A percentile compares a stretch with the other conserved stretches of the same genome.
phyloP scores from a whole-genome alignment of 2,329 filamentous ascomycete species.

The Colletotrichum sojae region DNA sequence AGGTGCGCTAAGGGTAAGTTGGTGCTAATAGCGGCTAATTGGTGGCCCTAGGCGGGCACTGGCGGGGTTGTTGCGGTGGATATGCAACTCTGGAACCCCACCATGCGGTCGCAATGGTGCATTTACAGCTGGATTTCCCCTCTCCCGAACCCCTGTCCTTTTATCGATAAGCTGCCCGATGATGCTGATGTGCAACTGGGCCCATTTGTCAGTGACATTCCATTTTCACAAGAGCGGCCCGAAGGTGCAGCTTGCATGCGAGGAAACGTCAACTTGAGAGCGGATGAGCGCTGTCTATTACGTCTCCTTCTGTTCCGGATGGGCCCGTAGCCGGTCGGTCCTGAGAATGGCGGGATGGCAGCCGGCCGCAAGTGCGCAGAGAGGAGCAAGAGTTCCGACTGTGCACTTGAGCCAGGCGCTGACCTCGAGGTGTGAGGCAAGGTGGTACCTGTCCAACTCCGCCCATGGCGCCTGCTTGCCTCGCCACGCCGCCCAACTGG shows the following conservation, averaged over 20 bases:
- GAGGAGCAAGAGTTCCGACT: too few relatives aligned
- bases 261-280: slow-evolving; percentile 12
- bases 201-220: slow-evolving; percentile 37
- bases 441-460: slow-evolving; percentile 1
- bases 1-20: slow-evolving; percentile 2
- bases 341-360: not conserved
- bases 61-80: slow-evolving; percentile 31
- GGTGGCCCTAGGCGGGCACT: not conserved
- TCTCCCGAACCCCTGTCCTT: slow-evolving; percentile 15
- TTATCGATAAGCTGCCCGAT: slow-evolving; percentile 39
- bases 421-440: not conserved
- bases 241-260: not conserved
- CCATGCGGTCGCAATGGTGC: slow-evolving; percentile 16
- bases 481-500: slow-evolving; percentile 1
- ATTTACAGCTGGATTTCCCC: slow-evolving; percentile 31
- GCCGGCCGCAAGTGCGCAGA: too few relatives aligned
- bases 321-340: not conserved
- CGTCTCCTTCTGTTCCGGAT: slow-evolving; percentile 4
- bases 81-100: slow-evolving; percentile 13
- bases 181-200: slow-evolving; percentile 31
- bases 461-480: not conserved
- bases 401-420: not conserved
- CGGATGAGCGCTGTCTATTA: not conserved
- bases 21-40: slow-evolving; percentile 8
- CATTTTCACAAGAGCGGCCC: slow-evolving; percentile 22